Base-by-base conservation (phyloP, 2,329 filamentous ascomycete genomes). In the Dactylellina haptotyla region DNA sequence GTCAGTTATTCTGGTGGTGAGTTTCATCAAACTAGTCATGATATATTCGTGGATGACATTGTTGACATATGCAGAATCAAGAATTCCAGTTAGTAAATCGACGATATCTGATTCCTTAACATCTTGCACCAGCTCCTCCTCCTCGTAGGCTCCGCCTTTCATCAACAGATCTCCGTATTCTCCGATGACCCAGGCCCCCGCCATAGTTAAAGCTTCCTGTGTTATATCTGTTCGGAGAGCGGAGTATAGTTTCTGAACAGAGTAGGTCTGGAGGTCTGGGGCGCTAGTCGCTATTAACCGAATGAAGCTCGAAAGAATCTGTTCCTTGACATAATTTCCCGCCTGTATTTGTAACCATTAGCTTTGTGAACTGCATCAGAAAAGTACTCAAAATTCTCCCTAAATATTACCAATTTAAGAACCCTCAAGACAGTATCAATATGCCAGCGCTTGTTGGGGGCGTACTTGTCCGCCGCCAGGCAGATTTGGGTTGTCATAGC, bases 401-500 rank as follows among this genome's bases (percentile, higher is more conserved):
- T 58, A 53, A n/a, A n/a, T n/a, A n/a, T n/a, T n/a, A 77, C 76
- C 76, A 99, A 85, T 69, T 93, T 97, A 77, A 99, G 82, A 23
- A 99, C 93, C 20, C 96, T 88, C 61, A 99, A 84, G 89, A 99
- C 97, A 1, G 96, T 99, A 79, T 99, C 95, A 77, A 98, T 90
- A 80, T 99, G 95, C 95, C 95, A 99, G 80, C 95, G 87, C 83
- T 98, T 98, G 83, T 95, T 98, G 0, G 95, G 96, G 1, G 95
- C 91, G 81, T 92, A 99, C 76, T 94, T 89, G 81, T 99, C 95
- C 4, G 96, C 95, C 9, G 96, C 95, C 78, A 99, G 92, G 23
- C 95, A 95, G 80, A 99, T 99, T 80, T 99, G 95, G 59, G 90
- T 95, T 1, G 95, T 99, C 93, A 99, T 97, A 59, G 92, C 92